Base-by-base conservation (phyloP, 768 basidiomycete genomes). In the Boletus sp. region DNA sequence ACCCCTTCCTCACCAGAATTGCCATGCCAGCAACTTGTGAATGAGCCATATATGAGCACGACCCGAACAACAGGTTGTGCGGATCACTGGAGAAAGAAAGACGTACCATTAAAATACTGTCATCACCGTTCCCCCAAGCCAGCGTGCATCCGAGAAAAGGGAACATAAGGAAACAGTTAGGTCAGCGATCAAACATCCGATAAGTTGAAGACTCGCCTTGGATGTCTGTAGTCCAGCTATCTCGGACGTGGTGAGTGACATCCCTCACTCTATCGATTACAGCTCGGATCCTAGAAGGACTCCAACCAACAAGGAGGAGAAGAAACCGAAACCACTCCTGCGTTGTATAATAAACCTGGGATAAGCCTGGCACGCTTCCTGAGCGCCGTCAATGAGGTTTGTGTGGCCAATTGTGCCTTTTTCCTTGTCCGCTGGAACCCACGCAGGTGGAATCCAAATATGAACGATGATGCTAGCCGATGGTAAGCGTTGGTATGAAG, bases 41-140 rank as follows among this genome's bases (percentile, higher is more conserved):
- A 29, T 33, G 6, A n/a, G 24, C 3, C 24, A 24, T 8, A 20
- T 11, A 15, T 44, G 17, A 57, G 30, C 17, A 46, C 7, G 14
- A 30, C 4, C 15, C 10, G 11, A 24, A 50, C 5, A 50, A 55
- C 2, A n/a, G 8, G 9, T 17, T 8, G 33, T 33, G 24, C 3
- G 24, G n/a, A 44, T 8, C 3, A 30, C 10, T 28, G 15, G 41
- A 5, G 17, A 30, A 46, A 8, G 2, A 45, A 14, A 12, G 30
- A 41, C 64, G 28, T 42, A 66, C 65, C 30, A 37, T 57, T 58
- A 20, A 54, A 55, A 52, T 61, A 61, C 66, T 66, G 30, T 12
- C 28, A n/a, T 24, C 1, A 28, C 4, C 14, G 12, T 37, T 24
- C 30, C 15, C 9, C 24, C 20, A 37, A 11, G 29, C 40, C 6